Percentiles rank a stretch among this genome's conserved stretches.
Conservation (phyloP, 2,329 filamentous ascomycete genomes). For the Xylogone sp. region DNA sequence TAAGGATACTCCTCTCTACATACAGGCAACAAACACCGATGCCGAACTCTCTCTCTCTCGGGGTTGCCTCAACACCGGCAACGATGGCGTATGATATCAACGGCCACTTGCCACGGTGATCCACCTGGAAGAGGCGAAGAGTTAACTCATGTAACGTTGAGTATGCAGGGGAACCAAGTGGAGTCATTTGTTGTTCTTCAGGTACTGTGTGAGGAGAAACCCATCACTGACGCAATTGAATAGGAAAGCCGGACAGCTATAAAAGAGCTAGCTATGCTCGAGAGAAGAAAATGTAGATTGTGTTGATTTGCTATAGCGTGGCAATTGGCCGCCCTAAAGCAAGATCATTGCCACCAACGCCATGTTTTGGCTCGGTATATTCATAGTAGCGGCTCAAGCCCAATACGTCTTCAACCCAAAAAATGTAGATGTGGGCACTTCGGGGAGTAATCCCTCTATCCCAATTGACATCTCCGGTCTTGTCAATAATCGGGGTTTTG, state of each 20-base stretch:
- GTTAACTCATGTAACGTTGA: background rate
- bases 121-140: background rate
- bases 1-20: too few species aligned
- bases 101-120: background rate
- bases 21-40: too few species aligned
- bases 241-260: background rate
- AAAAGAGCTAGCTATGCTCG: background rate
- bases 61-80: too few species aligned
- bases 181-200: background rate
- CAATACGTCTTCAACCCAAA: constrained; percentile 1
- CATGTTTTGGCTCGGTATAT: background rate
- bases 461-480: constrained; percentile 22
- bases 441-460: constrained; percentile 1
- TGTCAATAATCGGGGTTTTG: constrained; percentile 45
- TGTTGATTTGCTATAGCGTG: background rate
- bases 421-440: background rate
- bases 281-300: background rate
- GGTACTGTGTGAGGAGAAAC: background rate
- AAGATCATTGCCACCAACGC: background rate
- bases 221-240: background rate
- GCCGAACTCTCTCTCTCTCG: too few species aligned
- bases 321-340: background rate
- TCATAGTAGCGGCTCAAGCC: background rate
- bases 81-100: background rate
- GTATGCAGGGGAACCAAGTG: background rate